Evolutionary conservation across 352 stramenopile genomes (phyloP).

Genomic region (Globisporangium cederbergense): DNA sequence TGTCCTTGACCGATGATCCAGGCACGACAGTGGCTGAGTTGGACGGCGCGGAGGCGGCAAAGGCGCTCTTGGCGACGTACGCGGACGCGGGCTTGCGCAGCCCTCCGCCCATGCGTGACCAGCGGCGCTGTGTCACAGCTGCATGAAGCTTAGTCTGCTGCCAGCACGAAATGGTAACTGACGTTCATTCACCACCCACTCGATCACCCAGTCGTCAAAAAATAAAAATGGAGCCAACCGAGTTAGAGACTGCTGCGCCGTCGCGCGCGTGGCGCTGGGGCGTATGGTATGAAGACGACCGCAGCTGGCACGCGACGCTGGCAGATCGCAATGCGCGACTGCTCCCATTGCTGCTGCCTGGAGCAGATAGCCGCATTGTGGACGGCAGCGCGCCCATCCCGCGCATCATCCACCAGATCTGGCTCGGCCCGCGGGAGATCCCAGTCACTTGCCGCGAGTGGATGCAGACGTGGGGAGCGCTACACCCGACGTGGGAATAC

Average conservation of each 20-base stretch:
- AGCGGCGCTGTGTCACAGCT: background rate
- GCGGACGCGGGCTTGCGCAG: slow-evolving; percentile 33
- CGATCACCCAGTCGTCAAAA: slow-evolving; percentile 2
- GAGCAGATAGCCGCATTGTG: background rate
- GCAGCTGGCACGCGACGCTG: slow-evolving; percentile 25
- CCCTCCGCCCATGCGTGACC: slow-evolving; percentile 36
- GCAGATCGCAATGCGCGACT: slow-evolving; percentile 17
- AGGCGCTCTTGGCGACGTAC: slow-evolving; percentile 24
- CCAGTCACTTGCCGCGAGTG: slow-evolving; percentile 27
- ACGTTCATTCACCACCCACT: background rate
- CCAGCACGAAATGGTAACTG: background rate
- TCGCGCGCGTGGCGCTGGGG: slow-evolving; percentile 26
- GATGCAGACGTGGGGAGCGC: slow-evolving; percentile 40
- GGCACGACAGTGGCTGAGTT: slow-evolving; percentile 18
- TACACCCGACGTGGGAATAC: slow-evolving; percentile 37
- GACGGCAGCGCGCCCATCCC: slow-evolving; percentile 21
- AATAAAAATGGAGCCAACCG: background rate
- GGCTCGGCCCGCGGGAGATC: slow-evolving; percentile 40
- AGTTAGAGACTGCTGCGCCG: background rate
- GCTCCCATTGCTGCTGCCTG: background rate
- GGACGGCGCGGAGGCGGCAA: slow-evolving; percentile 17
- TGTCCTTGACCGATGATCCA: slow-evolving; percentile 5
- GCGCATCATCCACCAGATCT: slow-evolving; percentile 68
- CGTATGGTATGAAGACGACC: slow-evolving; percentile 31
- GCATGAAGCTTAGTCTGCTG: too few species aligned